A percentile compares a stretch with the other conserved stretches of the same genome.
Conservation (phyloP, 2,329 filamentous ascomycete species). For the Xylariaceae sp. region DNA sequence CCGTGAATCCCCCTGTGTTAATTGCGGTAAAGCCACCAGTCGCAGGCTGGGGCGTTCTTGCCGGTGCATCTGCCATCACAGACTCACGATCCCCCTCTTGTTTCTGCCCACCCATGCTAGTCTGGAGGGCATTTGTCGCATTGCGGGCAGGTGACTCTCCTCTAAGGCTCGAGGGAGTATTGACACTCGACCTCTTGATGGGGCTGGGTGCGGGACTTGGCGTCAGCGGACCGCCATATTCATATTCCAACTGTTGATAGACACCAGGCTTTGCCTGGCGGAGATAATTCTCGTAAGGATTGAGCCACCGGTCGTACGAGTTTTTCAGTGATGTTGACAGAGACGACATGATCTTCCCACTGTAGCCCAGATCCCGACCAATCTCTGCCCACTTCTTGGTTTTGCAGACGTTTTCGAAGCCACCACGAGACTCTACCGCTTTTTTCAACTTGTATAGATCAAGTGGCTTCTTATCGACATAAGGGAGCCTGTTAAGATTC, state of each 20-base stretch:
- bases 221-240: conserved; percentile 88
- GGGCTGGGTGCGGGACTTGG: conserved; percentile 66
- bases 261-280: conserved; percentile 87
- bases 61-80: conserved; percentile 41
- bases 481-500: conserved; percentile 88
- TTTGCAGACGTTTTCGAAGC: conserved; percentile 95
- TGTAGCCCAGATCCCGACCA: conserved; percentile 91
- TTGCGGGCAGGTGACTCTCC: conserved; percentile 62
- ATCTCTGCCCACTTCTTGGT: conserved; percentile 99
- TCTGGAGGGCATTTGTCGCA: conserved; percentile 49
- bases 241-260: conserved; percentile 89
- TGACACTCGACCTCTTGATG: conserved; percentile 58
- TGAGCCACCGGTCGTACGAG: conserved; percentile 94
- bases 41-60: conserved; percentile 35
- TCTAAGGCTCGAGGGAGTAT: conserved; percentile 53
- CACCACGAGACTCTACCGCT: conserved; percentile 87
- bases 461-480: conserved; percentile 94
- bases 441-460: conserved; percentile 96
- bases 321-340: conserved; percentile 97
- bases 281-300: conserved; percentile 93
- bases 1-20: conserved; percentile 60
- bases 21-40: conserved; percentile 56
- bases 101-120: conserved; percentile 41
- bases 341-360: conserved; percentile 99
- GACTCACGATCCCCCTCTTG: conserved; percentile 44